These are phyloP conservation scores for Penstemon barbatus DNA, from an alignment of 257 asterid species.

Conservation along the genomic window DNA sequence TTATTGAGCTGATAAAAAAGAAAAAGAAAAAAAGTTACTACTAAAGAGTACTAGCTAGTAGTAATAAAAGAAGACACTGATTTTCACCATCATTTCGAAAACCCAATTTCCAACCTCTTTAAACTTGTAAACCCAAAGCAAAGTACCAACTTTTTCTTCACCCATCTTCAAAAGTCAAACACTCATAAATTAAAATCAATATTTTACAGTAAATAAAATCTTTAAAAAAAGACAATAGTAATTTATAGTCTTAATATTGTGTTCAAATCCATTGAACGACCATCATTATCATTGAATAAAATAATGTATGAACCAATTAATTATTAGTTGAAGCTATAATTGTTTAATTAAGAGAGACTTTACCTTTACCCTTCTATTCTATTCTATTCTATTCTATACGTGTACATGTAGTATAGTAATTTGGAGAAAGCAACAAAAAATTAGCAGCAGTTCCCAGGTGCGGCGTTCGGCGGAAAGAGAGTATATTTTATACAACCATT, in stretches of 20 bases:
- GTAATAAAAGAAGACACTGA: conserved; percentile 5
- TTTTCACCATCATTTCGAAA: not conserved
- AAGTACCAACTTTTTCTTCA: not conserved
- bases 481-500: conserved; percentile 26
- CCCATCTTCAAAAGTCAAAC: conserved; percentile 5
- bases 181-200: not conserved
- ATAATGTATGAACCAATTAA: not conserved
- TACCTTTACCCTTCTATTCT: no score
- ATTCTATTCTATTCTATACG: no score
- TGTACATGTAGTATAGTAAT: conserved; percentile 33
- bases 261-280: conserved; percentile 19
- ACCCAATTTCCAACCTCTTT: conserved; percentile 8
- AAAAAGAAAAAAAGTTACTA: not conserved
- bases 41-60: not conserved
- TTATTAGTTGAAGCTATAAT: conserved; percentile 1
- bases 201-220: not conserved
- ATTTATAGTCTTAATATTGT: conserved; percentile 1
- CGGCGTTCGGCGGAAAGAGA: conserved; percentile 72
- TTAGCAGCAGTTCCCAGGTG: conserved; percentile 85
- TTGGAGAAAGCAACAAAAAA: conserved; percentile 41
- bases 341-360: no score
- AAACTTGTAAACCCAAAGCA: conserved; percentile 18
- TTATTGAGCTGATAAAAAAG: conserved; percentile 3
- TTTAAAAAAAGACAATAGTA: not conserved
- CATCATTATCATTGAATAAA: conserved; percentile 6